Evolutionary conservation across 164 flowering plant genomes (phyloP), one percentile per base, ranked within the genome.

Genomic region (Vitis rupestris): DNA sequence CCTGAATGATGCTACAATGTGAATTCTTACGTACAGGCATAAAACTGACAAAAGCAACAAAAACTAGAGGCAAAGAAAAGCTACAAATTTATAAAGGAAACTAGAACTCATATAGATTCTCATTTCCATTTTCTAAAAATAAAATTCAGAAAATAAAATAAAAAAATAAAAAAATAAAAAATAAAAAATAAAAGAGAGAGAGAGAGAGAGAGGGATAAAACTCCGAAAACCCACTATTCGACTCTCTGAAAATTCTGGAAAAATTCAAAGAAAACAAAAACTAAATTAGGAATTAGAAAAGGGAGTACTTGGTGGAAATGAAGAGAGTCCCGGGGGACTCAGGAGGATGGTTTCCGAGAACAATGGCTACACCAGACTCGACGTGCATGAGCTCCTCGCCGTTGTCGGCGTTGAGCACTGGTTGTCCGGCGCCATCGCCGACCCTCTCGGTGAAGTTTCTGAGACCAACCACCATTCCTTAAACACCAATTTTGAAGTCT

Each of bases 251-350:
- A 37, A 37, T 37, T 3, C 7, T 2, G 6, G 44, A 6, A 37
- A 37, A 37, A 37, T 37, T 37, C 44, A 3, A 37, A 37, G 44
- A 37, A 37, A 37, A 6, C 44, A 37, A 37, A 37, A 37, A 3
- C 7, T 3, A 37, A 37, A 15, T 16, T 2, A 61, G 3, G 48
- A 30, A 10, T 66, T 10, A 17, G 44, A 59, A 63, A 51, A 29
- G 65, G 51, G 29, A 9, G 9, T 73, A 93, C 97, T 83, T 89
- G 78, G 91, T 79, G 64, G 97, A 68, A 73, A 94, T 84, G 81
- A 85, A 92, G 59, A 94, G 94, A 64, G 97, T 89, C 73, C 99
- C 98, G 3, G 88, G 93, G 37, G 93, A 79, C 56, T 90, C 87
- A 1, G 91, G 88, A 48, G 88, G 47, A 47, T 76, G 87, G 71